Evolutionary conservation across 768 basidiomycete species (phyloP), one percentile per base, ranked within the genome.

Genomic region (Tubosaeta sp.): DNA sequence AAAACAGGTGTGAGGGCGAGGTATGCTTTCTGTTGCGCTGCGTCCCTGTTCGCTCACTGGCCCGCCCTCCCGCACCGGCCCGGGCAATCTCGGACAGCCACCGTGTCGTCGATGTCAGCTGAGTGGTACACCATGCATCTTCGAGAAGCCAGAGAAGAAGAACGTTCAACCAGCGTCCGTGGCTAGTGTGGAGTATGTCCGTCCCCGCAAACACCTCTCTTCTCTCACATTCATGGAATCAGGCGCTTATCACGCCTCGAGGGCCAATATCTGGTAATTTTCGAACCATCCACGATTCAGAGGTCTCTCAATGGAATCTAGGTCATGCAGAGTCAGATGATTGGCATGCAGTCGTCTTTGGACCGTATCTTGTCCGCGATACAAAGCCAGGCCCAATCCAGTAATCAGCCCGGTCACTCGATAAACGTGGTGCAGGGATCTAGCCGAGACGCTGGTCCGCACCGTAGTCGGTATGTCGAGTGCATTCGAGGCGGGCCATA

Each of bases 281-380:
- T 19, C 27, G 40, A 51, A 25, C 13, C 42, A 18, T 43, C 27
- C 24, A 10, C 41, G 21, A 7, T 29, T 34, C 13, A 39, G 46
- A 24, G 11, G 19, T n/a, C 30, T 41, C 48, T 55, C 40, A 38
- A 45, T 39, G 27, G 35, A 53, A 51, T 54, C 32, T 55, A 90
- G 89, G 86, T 90, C 58, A 88, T 93, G 82, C 89, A 93, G 67
- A 90, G 88, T 70, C 90, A 92, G 66, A 91, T 93, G 87, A 92
- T 93, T 59, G 90, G 90, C 60, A 89, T 93, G 86, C 91, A 93
- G 69, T 87, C 89, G 6, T 87, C 90, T 22, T 68, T 93, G 56
- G 90, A 93, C 69, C 80, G 90, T 46, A 93, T 93, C 63, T 71
- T 93, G 48, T 72, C 78, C 40, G 84, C 80, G 3, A 74, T 92